Conservation (phyloP, 352 stramenopile genomes). For the Globisporangium paroecandrum region DNA sequence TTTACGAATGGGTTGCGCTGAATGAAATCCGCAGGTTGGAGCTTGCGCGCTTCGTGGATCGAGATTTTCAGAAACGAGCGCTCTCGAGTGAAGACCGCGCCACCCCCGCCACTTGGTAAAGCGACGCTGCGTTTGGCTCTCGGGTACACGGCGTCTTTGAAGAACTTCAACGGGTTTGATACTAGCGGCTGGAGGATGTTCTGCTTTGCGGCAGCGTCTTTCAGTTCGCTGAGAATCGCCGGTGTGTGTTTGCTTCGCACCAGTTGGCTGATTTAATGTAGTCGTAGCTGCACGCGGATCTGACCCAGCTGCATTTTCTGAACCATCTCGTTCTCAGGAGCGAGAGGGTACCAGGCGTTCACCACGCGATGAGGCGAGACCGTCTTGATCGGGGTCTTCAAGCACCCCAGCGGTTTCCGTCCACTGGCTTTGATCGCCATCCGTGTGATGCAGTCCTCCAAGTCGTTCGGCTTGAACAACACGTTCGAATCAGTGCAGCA, state of each 20-base stretch:
- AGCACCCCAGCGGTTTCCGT: slow-evolving; percentile 48
- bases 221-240: slow-evolving; percentile 30
- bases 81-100: slow-evolving; percentile 26
- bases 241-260: slow-evolving; percentile 38
- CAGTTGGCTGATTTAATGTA: slow-evolving; percentile 29
- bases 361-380: slow-evolving; percentile 56
- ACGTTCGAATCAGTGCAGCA: slow-evolving; percentile 62
- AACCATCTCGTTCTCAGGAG: slow-evolving; percentile 62
- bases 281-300: slow-evolving; percentile 49
- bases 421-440: slow-evolving; percentile 43
- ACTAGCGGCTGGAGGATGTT: not conserved
- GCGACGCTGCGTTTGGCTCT: slow-evolving; percentile 5
- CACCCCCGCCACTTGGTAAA: slow-evolving; percentile 11
- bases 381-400: slow-evolving; percentile 65
- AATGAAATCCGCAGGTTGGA: slow-evolving; percentile 38
- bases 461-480: slow-evolving; percentile 51
- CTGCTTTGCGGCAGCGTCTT: slow-evolving; percentile 18
- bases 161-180: slow-evolving; percentile 10
- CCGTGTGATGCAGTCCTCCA: slow-evolving; percentile 64
- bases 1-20: slow-evolving; percentile 45
- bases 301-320: slow-evolving; percentile 58
- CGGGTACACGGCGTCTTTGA: slow-evolving; percentile 15
- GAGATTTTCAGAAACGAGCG: slow-evolving; percentile 58
- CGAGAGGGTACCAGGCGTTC: slow-evolving; percentile 64
- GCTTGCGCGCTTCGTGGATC: slow-evolving; percentile 53